Evolutionary conservation across 768 basidiomycete species (phyloP).

Genomic region (Obba rivulosa): DNA sequence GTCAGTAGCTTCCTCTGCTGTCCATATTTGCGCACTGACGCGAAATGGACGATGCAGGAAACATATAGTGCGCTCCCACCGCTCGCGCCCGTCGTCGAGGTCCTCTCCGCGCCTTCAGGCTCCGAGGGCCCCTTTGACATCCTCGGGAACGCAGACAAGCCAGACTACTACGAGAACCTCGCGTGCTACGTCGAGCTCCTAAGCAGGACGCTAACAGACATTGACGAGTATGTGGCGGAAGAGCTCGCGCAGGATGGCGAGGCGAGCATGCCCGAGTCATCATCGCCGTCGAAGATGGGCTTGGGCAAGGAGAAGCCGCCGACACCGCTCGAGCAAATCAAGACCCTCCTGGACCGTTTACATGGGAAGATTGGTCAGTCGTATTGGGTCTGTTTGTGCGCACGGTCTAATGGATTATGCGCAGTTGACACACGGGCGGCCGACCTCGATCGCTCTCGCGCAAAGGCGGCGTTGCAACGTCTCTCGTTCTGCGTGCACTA

Average conservation of each 20-base stretch:
- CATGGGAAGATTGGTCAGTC: constrained; percentile 60
- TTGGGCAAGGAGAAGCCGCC: constrained; percentile 33
- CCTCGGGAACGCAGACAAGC: constrained; percentile 38
- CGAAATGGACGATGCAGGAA: constrained; percentile 26
- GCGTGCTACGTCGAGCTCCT: constrained; percentile 51
- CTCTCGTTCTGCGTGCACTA: constrained; percentile 60
- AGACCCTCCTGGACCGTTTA: constrained; percentile 41
- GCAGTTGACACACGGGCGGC: constrained; percentile 70
- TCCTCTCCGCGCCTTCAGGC: constrained; percentile 43
- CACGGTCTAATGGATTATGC: background rate
- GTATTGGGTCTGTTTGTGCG: background rate
- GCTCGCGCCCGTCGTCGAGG: constrained; percentile 41
- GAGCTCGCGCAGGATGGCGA: constrained; percentile 29
- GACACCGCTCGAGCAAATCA: constrained; percentile 39
- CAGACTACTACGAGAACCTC: constrained; percentile 56
- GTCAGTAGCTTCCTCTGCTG: constrained; percentile 12
- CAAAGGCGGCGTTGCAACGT: constrained; percentile 64
- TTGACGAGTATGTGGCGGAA: constrained; percentile 49
- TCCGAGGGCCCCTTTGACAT: constrained; percentile 46
- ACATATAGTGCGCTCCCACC: constrained; percentile 42
- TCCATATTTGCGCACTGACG: background rate
- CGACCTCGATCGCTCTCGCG: constrained; percentile 69
- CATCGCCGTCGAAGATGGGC: constrained; percentile 13
- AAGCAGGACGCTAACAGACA: constrained; percentile 50
- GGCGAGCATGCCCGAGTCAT: background rate